Evolutionary conservation across 257 asterid species (phyloP), one percentile per base, ranked within the genome.

Genomic region (Prunella vulgaris): DNA sequence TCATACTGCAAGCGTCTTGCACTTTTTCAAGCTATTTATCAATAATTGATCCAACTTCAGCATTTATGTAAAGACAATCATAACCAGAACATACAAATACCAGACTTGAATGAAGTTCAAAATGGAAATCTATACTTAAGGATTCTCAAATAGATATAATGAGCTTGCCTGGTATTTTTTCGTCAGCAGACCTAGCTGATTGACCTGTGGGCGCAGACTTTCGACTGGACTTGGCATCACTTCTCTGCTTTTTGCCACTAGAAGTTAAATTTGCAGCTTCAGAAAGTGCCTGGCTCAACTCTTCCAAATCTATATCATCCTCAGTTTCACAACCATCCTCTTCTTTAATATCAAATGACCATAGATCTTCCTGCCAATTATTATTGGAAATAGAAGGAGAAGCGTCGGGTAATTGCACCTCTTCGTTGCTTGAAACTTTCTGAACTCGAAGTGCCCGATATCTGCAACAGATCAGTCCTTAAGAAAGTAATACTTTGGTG

Each of bases 391-490:
- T 65, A 69, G 92, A 75, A 60, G 13, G 33, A 38, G 89, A 73
- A 71, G 85, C 49, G 53, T 44, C 54, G 18, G 86, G 68, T 12
- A 24, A 48, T 5, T 79, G 52, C 35, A 12, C 78, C 74, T 21
- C 71, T 32, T 83, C 81, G 70, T 78, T 38, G 66, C 75, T 70
- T 13, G 70, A 24, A 70, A 75, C 42, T 81, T 85, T 88, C 84
- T 93, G 99, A 76, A 93, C 87, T 69, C 97, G 87, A 79, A 93
- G 64, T 66, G 83, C 97, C 78, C 78, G 82, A 96, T 95, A 93
- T 68, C 99, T 93, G 71, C 70, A 80, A 3, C 25, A 38, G 40
- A 52, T 15, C 68, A 79, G 4, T 22, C 27, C 40, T 64, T 22
- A 67, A 83, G 63, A 69, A 38, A 68, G 76, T 32, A 59, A 35